Base-by-base conservation (phyloP, 2,329 filamentous ascomycete genomes). In the Biscogniauxia sp. region DNA sequence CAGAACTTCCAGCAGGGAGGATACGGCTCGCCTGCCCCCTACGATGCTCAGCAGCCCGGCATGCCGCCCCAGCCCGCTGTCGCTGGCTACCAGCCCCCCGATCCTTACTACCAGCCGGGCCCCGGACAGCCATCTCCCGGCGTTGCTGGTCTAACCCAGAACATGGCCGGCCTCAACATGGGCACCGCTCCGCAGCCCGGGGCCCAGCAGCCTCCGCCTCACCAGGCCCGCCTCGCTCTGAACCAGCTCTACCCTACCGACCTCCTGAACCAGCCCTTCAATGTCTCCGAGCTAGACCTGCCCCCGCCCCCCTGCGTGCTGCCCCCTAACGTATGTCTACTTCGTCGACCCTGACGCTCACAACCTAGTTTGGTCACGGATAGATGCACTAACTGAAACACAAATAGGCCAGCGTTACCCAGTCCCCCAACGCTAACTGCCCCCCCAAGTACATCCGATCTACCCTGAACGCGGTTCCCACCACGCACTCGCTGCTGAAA, bases 181-280 rank as follows among this genome's bases (percentile, higher is more conserved):
- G 90, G 88, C 65, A 78, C 81, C 6, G 84, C 81, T 13, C 84
- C 84, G 64, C 84, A 83, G 69, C 76, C 76, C 56, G 72, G 68
- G 54, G 74, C 82, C 64, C 81, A 81, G 64, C 81, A 84, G 64
- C 79, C 81, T 55, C 81, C 80, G 63, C 77, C 73, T 64, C 76
- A 77, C 66, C 77, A 78, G 61, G 77, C 80, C 55, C 78, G 81
- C 68, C 82, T 79, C 68, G 81, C 79, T 68, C 80, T 97, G 68
- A 98, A 97, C 78, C 92, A 94, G 78, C 86, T 98, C 61, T 94
- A 95, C 75, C 91, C 93, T 19, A 94, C 93, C 51, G 95, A 99
- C 74, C 84, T 99, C 62, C 84, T 97, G 71, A 92, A 90, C 69
- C 92, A 96, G 77, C 93, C 94, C 25, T 96, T 99, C 79, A 94